Evolutionary conservation across 441 rosid species (phyloP), one percentile per base, ranked within the genome.

Genomic region (Aleurites moluccanus): DNA sequence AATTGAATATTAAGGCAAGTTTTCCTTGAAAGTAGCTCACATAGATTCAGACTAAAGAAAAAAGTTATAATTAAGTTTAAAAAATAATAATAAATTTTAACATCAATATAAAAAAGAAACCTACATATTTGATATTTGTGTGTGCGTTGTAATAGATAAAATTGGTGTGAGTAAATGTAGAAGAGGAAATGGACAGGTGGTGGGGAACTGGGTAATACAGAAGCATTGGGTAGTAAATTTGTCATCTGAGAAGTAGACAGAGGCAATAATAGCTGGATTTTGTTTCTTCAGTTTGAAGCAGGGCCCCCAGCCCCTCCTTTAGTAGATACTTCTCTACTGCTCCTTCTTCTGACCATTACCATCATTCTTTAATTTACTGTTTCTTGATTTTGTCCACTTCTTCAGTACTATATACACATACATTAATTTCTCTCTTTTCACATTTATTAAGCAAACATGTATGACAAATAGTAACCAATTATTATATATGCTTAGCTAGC

Each of bases 191-290:
- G 6, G 53, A 14, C n/a, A 27, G 75, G 60, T 53, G 53, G 79
- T 25, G 71, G 83, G 73, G 50, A 82, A 59, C 40, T 45, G 81
- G 57, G 66, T 11, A 75, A 64, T 47, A 61, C 81, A 80, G 80
- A 77, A 79, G 81, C 71, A 80, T 79, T 79, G 88, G 87, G 72
- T 67, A 47, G 79, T 61, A 75, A 14, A 78, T 79, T 79, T 88
- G 89, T 86, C 85, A 70, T 78, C 59, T 74, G 67, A 82, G 83
- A 86, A 83, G 86, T 70, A 80, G 88, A 82, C 84, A 87, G 75
- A 78, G 69, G 77, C 71, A 81, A 83, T 83, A 75, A 82, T 83
- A 47, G 85, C 75, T 76, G 82, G 75, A 82, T 78, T 84, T 81
- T 83, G 87, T 82, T 75, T 79, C 80, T 67, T 64, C 75, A 75